Percentiles rank a stretch among this genome's conserved stretches.
phyloP scores from a whole-genome alignment of 176 grass and related monocot species.

The Eragrostis curvula region DNA sequence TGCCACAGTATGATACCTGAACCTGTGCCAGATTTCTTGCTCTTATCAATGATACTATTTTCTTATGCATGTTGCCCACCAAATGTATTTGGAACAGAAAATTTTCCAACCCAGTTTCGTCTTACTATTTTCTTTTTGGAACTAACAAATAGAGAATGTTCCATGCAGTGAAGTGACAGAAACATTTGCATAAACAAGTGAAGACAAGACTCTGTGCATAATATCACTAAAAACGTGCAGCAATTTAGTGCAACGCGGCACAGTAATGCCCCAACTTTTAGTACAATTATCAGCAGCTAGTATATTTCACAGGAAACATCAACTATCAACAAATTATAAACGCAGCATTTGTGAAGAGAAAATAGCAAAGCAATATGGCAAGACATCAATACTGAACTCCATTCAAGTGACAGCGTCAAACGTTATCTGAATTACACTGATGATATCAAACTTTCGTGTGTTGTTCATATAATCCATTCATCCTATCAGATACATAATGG shows the following conservation, averaged over 20 bases:
- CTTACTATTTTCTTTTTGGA: neutral
- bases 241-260: neutral
- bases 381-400: neutral
- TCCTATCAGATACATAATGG: constrained; percentile 19
- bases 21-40: no score
- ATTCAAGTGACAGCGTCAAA: constrained; percentile 12
- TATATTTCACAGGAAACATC: neutral
- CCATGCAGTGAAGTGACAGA: neutral
- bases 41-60: no score
- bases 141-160: neutral
- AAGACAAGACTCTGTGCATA: neutral
- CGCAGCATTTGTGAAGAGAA: neutral
- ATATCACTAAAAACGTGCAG: neutral
- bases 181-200: neutral
- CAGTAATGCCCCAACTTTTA: neutral
- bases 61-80: no score
- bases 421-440: neutral
- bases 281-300: neutral
- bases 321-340: no score
- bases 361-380: neutral
- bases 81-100: no score
- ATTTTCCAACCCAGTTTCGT: neutral
- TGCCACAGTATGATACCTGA: neutral
- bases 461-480: constrained; percentile 20
- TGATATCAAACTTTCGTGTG: neutral